A percentile compares a stretch with the other conserved stretches of the same genome.
phyloP scores from a whole-genome alignment of 257 asterid genomes.

The Solanum clarkiae region DNA sequence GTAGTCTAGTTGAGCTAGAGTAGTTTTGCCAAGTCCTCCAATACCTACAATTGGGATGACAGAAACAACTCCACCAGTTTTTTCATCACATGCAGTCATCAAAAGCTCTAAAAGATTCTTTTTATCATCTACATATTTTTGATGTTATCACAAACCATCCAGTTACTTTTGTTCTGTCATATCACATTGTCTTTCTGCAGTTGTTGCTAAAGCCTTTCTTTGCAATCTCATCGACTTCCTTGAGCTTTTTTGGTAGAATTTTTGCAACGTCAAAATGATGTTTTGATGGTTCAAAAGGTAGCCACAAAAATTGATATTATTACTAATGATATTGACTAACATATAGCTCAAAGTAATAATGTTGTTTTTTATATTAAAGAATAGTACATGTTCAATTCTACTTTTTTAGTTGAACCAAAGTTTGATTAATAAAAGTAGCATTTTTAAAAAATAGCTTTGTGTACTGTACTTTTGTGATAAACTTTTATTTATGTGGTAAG shows the following conservation, averaged over 20 bases:
- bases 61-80: neutral
- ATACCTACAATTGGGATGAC: conserved; percentile 10
- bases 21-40: conserved; percentile 19
- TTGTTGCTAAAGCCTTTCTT: neutral
- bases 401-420: too few species aligned
- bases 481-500: too few species aligned
- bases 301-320: neutral
- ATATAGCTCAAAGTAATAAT: too few species aligned
- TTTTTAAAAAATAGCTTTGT: too few species aligned
- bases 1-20: conserved; percentile 11
- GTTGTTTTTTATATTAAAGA: too few species aligned
- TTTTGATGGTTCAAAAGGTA: neutral
- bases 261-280: neutral
- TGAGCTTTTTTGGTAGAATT: neutral
- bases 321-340: too few species aligned
- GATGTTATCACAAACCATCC: neutral
- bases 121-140: neutral
- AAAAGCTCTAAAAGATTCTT: neutral
- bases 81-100: neutral
- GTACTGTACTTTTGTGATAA: too few species aligned
- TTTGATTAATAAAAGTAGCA: too few species aligned
- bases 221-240: neutral
- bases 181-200: neutral
- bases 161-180: neutral
- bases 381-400: too few species aligned